phyloP scores from a whole-genome alignment of 495 filamentous ascomycete genomes.

The Penicillium argentinense region DNA sequence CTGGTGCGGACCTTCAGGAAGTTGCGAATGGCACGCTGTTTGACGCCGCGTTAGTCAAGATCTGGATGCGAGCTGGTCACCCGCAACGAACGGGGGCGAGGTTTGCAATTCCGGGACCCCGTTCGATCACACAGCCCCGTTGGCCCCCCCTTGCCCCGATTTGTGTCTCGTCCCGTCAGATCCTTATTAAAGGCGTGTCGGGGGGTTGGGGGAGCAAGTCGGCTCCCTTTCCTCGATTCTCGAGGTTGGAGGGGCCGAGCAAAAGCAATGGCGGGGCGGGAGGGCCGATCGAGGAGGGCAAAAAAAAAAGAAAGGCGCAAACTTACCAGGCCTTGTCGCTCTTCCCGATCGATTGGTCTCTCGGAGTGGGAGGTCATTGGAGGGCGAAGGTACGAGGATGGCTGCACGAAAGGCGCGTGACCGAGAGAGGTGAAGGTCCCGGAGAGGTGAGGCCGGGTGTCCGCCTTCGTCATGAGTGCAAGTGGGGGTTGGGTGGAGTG shows the following conservation, averaged over 20 bases:
- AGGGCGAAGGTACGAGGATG: conserved; percentile 82
- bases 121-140: conserved; percentile 1
- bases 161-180: conserved; percentile 6
- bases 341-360: conserved; percentile 82
- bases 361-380: conserved; percentile 61
- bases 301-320: conserved; percentile 13
- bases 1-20: conserved; percentile 96
- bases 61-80: conserved; percentile 23
- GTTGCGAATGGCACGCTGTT: conserved; percentile 82
- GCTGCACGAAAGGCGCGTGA: conserved; percentile 69
- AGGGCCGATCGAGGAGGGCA: conserved; percentile 1
- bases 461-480: conserved; percentile 29
- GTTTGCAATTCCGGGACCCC: conserved; percentile 16
- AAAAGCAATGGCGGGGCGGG: background rate
- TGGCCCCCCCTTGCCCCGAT: background rate
- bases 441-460: conserved; percentile 22
- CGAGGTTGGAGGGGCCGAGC: background rate
- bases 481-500: conserved; percentile 10
- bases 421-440: conserved; percentile 28
- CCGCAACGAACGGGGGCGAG: conserved; percentile 11
- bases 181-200: conserved; percentile 6
- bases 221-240: background rate
- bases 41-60: conserved; percentile 33
- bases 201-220: background rate
- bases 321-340: conserved; percentile 89